Base-by-base conservation (phyloP, 345 rosid genomes). In the Carallia brachiata region DNA sequence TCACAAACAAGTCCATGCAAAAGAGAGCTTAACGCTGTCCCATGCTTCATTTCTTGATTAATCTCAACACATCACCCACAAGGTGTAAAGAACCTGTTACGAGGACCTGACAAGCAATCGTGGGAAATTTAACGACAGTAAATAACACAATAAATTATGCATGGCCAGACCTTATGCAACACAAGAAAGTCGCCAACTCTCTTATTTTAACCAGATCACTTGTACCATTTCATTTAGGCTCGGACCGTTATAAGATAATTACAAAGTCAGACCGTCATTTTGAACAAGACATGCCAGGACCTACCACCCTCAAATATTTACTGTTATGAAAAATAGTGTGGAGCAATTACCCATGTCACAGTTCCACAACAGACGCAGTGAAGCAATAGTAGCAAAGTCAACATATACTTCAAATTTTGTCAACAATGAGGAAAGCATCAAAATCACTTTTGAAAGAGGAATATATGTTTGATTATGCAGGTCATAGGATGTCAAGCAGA, bases 81-180 rank as follows among this genome's bases (percentile, higher is more conserved):
- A 95, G 96, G 75, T 92, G 96, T 69, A 92, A 80, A 4, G 99
- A 95, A 32, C 98, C 97, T 0, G 97, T 82, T 37, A 95, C 94
- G 40, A 95, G 90, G 63, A 95, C 97, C 98, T 90, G 79, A 70
- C 39, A 61, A 50, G 69, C 62, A 61, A 47, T 61, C 34, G 36
- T 18, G 6, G 34, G 62, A 75, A 34, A 12, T 4, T 23, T 66
- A 59, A 40, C 2, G 30, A 15, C 2, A 15, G 37, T 27, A 7
- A 27, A 3, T 9, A 56, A 56, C 28, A 30, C 28, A 30, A 13
- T 19, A 30, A 19, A 56, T 56, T 7, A 13, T 56, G 15, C 60
- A 23, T 56, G 60, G 28, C 50, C 50, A 44, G 50, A 44, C 16
- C 4, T 44, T 13, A 44, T 3, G 12, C 5, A 44, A 44, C 50